Conservation (phyloP, 768 basidiomycete species). For the Sistotremastrum suecicum region DNA sequence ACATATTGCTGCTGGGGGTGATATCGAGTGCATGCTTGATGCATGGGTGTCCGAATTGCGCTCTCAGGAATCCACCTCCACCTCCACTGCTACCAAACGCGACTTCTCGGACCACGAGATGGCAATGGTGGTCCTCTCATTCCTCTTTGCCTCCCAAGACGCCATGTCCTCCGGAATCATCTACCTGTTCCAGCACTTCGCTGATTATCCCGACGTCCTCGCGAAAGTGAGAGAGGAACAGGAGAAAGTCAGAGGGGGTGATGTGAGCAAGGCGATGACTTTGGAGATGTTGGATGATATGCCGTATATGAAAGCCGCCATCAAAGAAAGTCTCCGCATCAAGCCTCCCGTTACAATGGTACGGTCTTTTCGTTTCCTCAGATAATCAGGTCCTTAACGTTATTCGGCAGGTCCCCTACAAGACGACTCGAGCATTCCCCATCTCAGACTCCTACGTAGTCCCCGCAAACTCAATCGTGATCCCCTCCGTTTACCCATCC, state of each 20-base stretch:
- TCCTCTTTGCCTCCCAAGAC: constrained; percentile 93
- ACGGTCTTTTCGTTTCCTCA: constrained; percentile 8
- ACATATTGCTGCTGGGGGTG: constrained; percentile 64
- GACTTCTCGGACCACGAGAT: constrained; percentile 93
- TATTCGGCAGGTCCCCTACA: constrained; percentile 72
- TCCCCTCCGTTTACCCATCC: constrained; percentile 86
- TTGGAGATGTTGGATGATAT: constrained; percentile 85
- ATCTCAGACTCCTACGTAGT: constrained; percentile 87
- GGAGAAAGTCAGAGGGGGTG: constrained; percentile 63
- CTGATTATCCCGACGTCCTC: constrained; percentile 80
- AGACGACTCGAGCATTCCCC: constrained; percentile 78
- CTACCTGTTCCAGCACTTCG: constrained; percentile 92
- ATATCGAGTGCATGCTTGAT: constrained; percentile 84
- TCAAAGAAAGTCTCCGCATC: constrained; percentile 85
- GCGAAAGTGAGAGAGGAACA: constrained; percentile 89
- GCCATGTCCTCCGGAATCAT: constrained; percentile 97
- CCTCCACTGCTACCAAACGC: constrained; percentile 49
- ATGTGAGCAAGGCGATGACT: constrained; percentile 62
- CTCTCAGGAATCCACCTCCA: constrained; percentile 1
- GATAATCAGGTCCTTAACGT: constrained; percentile 7
- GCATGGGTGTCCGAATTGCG: constrained; percentile 69
- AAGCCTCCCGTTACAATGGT: constrained; percentile 97
- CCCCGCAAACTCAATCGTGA: constrained; percentile 84
- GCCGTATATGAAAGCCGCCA: constrained; percentile 83
- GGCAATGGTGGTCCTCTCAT: constrained; percentile 92